Base-by-base conservation (phyloP, 352 stramenopile genomes). In the Globisporangium megalacanthum region DNA sequence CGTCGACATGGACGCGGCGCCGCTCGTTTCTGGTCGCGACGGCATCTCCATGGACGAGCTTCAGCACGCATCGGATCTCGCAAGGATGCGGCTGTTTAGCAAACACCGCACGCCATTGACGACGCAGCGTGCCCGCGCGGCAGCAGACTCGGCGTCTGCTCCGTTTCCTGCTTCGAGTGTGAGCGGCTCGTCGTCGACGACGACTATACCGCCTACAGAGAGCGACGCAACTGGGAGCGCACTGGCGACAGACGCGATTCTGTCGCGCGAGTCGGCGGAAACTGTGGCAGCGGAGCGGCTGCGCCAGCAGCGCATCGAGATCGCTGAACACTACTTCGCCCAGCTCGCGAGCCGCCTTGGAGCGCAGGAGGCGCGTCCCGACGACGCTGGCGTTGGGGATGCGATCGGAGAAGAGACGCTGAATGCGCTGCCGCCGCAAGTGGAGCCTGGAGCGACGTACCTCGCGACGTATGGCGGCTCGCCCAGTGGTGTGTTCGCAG, bases 31-130 rank as follows among this genome's bases (percentile, higher is more conserved):
- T 9, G 79, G 75, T 14, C 56, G 68, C 39, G 68, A 88, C 33
- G 78, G 87, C 49, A 67, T 72, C 33, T 61, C 75, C 1, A 71
- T 80, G 57, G 74, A 78, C 22, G 80, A 90, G 68, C 61, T 87
- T 20, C 68, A 85, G 58, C 74, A 85, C 29, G 73, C 78, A 19
- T 69, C 74, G 6, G 76, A 88, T 56, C 60, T 73, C 20, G 72
- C 71, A 46, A 73, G 78, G 5, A 67, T 85, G 61, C 84, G 83
- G 52, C 58, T 90, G 29, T 85, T 88, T 36, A 64, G 22, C 56
- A 68, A 62, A 52, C 54, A 31, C 33, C 61, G 49, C 20, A 50
- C 42, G 9, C 44, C 58, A 35, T 51, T 61, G 3, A 44, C 50
- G 11, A 35, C 10, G 11, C 50, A 47, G 35, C 36, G 19, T 4